Base-by-base conservation (phyloP, 2,329 filamentous ascomycete genomes). In the Huntiella decipiens region DNA sequence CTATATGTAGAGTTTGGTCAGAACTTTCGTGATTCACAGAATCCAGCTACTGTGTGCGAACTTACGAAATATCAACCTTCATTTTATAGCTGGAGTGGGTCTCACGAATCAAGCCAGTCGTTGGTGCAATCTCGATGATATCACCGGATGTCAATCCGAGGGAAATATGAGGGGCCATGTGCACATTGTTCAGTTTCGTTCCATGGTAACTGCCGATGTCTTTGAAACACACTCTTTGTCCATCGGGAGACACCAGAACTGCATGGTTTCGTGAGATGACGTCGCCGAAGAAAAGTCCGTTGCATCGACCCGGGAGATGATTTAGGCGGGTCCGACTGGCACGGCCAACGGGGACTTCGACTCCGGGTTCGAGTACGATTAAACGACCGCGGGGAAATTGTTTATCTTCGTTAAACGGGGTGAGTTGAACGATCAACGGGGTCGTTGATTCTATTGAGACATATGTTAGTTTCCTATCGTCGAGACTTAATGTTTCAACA, bases 261-360 rank as follows among this genome's bases (percentile, higher is more conserved):
- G 40, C 40, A 35, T 43, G 40, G 10, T 17, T 33, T 8, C 40
- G 40, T 15, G 40, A 43, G 7, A 43, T 43, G 4, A 43, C 12
- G 2, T 12, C 12, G 31, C 34, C 34, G 4, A 32, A 31, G 10
- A 43, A 34, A 7, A 43, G 40, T n/a, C 40, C 40, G 15, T 43
- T 43, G 15, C 3, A 8, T n/a, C 3, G 16, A 8, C 4, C 19
- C 16, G 38, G 38, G 4, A 16, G 17, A 12, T 15, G 38, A 10
- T 19, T 16, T n/a, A 4, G 12, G 12, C 11, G 6, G 12, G 12
- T 3, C 16, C 11, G 16, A 6, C 38, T 39, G 3, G 38, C 38
- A 19, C 38, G 38, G 17, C 38, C 38, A 12, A 39, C 22, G 22
- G 22, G 22, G 22, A 28, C 22, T 28, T 28, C 22, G 8, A 28